These are phyloP conservation scores for Globisporangium nagaii DNA, from an alignment of 352 stramenopile species.

Conservation along the genomic window DNA sequence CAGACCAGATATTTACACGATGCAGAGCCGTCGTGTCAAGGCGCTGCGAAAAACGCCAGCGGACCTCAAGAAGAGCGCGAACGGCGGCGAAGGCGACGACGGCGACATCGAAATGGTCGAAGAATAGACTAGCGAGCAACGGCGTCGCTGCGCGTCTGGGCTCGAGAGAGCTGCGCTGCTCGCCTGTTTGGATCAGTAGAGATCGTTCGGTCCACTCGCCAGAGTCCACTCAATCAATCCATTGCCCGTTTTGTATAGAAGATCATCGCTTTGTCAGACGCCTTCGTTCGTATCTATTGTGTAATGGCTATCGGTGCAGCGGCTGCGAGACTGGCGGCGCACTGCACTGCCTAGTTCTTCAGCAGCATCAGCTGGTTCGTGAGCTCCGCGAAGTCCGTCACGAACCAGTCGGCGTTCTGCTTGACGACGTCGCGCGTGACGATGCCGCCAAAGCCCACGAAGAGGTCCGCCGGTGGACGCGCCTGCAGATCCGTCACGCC, in stretches of 20 bases:
- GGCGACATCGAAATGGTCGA: conserved; percentile 30
- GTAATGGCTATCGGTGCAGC: too few species aligned
- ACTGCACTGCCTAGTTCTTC: conserved; percentile 4
- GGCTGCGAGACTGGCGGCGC: too few species aligned
- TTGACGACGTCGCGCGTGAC: conserved; percentile 92
- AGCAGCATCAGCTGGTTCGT: conserved; percentile 41
- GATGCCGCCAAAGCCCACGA: conserved; percentile 98
- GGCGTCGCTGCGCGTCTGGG: too few species aligned
- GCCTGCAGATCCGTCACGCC: conserved; percentile 98
- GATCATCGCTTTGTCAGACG: too few species aligned
- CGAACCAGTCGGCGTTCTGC: conserved; percentile 95
- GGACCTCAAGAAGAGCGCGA: conserved; percentile 63
- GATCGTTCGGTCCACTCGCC: too few species aligned
- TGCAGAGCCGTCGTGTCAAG: conserved; percentile 94
- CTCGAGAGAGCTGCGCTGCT: too few species aligned
- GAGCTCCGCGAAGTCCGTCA: conserved; percentile 93
- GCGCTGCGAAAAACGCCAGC: conserved; percentile 86
- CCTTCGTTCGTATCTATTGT: too few species aligned
- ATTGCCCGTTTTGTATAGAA: background rate
- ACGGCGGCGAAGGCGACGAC: conserved; percentile 20
- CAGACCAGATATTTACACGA: conserved; percentile 96
- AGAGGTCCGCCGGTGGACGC: conserved; percentile 94
- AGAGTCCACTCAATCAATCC: background rate
- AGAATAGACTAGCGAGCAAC: conserved; percentile 17
- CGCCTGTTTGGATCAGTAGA: too few species aligned